Conservation (phyloP, 2,329 filamentous ascomycete genomes). For the Penicillium sp. region DNA sequence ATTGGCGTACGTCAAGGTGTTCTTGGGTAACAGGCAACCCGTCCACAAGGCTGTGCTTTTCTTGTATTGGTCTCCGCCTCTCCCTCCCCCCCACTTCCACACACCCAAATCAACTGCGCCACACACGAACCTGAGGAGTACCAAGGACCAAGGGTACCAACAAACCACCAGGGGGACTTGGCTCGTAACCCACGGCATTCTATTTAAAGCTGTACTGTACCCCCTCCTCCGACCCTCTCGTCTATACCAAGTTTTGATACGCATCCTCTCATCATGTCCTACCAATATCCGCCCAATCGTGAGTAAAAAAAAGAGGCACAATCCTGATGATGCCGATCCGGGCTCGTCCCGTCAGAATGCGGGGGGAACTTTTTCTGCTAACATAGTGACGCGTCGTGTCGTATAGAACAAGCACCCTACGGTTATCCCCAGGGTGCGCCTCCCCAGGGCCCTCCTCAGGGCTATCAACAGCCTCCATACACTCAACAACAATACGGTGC, state of each 20-base stretch:
- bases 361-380: neutral
- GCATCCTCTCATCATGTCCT: conserved; percentile 23
- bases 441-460: conserved; percentile 34
- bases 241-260: neutral
- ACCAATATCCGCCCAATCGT: conserved; percentile 30
- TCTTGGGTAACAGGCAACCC: conserved; percentile 7
- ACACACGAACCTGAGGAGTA: conserved; percentile 14
- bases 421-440: conserved; percentile 35
- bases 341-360: neutral
- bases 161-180: neutral
- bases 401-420: conserved; percentile 29
- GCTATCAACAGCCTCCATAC: conserved; percentile 31
- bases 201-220: conserved; percentile 9
- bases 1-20: conserved; percentile 21
- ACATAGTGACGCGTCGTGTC: neutral
- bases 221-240: neutral
- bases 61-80: too few relatives aligned
- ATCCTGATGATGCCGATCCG: neutral
- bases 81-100: neutral
- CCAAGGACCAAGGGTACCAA: neutral
- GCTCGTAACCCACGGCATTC: neutral
- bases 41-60: conserved; percentile 23
- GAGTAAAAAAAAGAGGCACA: conserved; percentile 11
- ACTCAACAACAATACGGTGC: conserved; percentile 27
- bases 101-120: conserved; percentile 25